Conservation (phyloP, 805 yeast species). For the Teunomyces pallodes region DNA sequence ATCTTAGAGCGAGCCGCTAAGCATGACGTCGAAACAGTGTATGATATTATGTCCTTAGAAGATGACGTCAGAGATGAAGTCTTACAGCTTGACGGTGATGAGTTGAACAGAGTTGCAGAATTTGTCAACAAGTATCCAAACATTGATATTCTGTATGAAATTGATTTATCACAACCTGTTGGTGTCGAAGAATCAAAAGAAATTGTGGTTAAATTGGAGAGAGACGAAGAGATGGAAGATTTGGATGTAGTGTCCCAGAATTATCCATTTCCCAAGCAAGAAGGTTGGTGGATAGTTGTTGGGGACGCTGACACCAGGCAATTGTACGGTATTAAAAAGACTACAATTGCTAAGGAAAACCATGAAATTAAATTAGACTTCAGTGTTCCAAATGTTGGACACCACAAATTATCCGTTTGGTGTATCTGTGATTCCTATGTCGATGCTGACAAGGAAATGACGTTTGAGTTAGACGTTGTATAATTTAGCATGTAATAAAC, state of each 20-base stretch:
- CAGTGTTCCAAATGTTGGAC: constrained; percentile 58
- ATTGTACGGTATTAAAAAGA: constrained; percentile 70
- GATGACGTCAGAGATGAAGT: constrained; percentile 70
- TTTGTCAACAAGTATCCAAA: constrained; percentile 91
- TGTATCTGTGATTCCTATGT: constrained; percentile 86
- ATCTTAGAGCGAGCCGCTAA: constrained; percentile 54
- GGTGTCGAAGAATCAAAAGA: constrained; percentile 47
- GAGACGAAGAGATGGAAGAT: constrained; percentile 80
- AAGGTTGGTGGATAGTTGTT: constrained; percentile 84
- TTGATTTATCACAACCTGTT: constrained; percentile 43
- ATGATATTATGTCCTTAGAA: constrained; percentile 76
- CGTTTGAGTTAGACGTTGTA: constrained; percentile 47
- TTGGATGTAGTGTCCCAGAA: constrained; percentile 55
- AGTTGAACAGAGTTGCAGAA: constrained; percentile 68
- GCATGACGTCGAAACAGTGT: constrained; percentile 63
- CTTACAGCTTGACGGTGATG: constrained; percentile 45
- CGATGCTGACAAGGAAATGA: constrained; percentile 88
- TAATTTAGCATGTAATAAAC: neutral
- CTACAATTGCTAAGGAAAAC: constrained; percentile 49
- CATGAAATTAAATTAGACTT: constrained; percentile 56
- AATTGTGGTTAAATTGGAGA: constrained; percentile 49
- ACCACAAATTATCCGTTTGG: constrained; percentile 68
- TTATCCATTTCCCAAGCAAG: constrained; percentile 60
- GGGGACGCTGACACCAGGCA: constrained; percentile 64
- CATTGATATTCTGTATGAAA: constrained; percentile 61